Conservation (phyloP, 495 filamentous ascomycete genomes). For the Elaphomyces granulatus region DNA sequence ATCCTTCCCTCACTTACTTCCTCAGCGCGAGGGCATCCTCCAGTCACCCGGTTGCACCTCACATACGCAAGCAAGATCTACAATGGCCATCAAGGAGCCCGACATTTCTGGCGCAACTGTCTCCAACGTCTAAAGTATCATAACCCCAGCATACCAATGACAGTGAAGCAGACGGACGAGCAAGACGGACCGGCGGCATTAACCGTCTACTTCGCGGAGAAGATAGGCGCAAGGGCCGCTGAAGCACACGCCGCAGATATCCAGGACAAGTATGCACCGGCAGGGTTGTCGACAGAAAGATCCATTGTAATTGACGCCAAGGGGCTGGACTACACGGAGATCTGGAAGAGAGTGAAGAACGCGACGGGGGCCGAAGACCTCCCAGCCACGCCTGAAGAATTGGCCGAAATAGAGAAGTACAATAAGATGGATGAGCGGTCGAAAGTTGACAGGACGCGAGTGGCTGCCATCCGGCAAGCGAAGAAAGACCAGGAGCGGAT, state of each 20-base stretch:
- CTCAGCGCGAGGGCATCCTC: conserved; percentile 36
- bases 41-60: conserved; percentile 68
- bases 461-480: conserved; percentile 40
- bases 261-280: conserved; percentile 24
- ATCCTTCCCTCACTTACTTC: conserved; percentile 44
- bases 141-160: conserved; percentile 76
- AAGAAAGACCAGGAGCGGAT: conserved; percentile 48
- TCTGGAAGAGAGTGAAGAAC: conserved; percentile 51
- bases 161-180: conserved; percentile 50
- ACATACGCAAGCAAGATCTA: conserved; percentile 53
- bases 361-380: conserved; percentile 54
- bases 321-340: conserved; percentile 33
- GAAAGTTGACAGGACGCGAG: conserved; percentile 38
- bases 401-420: conserved; percentile 41
- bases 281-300: conserved; percentile 20
- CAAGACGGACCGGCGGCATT: conserved; percentile 46
- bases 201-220: conserved; percentile 54
- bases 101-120: conserved; percentile 76
- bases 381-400: conserved; percentile 43
- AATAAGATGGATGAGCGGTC: conserved; percentile 39
- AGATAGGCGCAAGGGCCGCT: conserved; percentile 12
- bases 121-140: conserved; percentile 85
- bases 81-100: conserved; percentile 56
- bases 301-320: conserved; percentile 23
- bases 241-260: conserved; percentile 13